phyloP scores from a whole-genome alignment of 2,329 filamentous ascomycete genomes.

The Claviceps pazoutovae region DNA sequence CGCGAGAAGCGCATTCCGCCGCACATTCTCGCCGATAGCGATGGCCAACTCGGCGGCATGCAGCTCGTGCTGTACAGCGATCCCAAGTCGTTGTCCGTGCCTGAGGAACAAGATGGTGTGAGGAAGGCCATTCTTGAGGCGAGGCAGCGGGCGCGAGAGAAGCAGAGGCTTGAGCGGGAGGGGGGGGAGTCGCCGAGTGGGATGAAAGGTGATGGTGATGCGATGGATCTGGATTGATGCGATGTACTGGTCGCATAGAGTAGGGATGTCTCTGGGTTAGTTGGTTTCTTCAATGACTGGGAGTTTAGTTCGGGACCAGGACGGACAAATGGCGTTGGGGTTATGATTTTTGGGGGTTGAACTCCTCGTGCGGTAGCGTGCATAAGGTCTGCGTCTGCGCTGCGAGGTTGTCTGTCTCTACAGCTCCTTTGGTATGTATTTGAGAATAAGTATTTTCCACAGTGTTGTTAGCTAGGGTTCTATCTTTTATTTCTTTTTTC shows the following conservation, averaged over 20 bases:
- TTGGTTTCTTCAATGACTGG: background rate
- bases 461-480: no score
- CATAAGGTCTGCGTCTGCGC: no score
- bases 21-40: slow-evolving; percentile 45
- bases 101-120: slow-evolving; percentile 62
- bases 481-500: no score
- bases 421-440: no score
- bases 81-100: slow-evolving; percentile 61
- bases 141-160: slow-evolving; percentile 50
- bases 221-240: slow-evolving; percentile 50
- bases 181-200: slow-evolving; percentile 14
- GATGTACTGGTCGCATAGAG: no score
- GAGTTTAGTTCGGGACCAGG: no score
- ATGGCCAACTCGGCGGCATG: slow-evolving; percentile 44
- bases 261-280: background rate
- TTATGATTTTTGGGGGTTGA: no score
- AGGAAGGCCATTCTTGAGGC: slow-evolving; percentile 74
- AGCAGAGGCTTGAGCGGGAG: slow-evolving; percentile 30
- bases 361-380: no score
- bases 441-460: no score
- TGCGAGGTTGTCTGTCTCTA: no score
- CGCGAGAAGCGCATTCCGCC: slow-evolving; percentile 54
- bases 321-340: no score
- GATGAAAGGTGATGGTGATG: slow-evolving; percentile 28
- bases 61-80: slow-evolving; percentile 77